These are phyloP conservation scores for Solioccasus polychromus DNA, from an alignment of 768 basidiomycete species.

Conservation along the genomic window DNA sequence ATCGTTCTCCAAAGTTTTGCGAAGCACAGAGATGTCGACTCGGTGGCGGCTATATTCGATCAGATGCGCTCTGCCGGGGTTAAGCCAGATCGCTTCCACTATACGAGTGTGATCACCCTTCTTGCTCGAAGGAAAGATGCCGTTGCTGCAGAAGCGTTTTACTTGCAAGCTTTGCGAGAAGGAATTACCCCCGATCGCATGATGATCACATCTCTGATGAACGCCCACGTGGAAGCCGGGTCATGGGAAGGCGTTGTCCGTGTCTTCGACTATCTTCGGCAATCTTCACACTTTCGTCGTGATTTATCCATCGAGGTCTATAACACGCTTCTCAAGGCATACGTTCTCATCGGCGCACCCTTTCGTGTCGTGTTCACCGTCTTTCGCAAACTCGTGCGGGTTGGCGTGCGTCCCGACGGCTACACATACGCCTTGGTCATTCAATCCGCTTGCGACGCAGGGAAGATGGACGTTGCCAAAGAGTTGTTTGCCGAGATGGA, in stretches of 20 bases:
- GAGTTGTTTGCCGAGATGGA: slow-evolving; percentile 73
- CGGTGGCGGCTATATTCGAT: slow-evolving; percentile 47
- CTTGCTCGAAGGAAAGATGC: slow-evolving; percentile 63
- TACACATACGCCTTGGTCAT: slow-evolving; percentile 73
- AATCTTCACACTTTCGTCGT: slow-evolving; percentile 33
- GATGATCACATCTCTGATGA: slow-evolving; percentile 74
- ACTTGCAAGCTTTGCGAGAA: slow-evolving; percentile 58
- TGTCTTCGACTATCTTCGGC: slow-evolving; percentile 60
- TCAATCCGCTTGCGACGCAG: slow-evolving; percentile 77
- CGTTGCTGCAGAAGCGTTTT: slow-evolving; percentile 62
- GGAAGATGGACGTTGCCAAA: slow-evolving; percentile 58
- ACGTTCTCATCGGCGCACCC: slow-evolving; percentile 77
- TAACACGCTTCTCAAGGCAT: slow-evolving; percentile 81
- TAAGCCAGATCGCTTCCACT: slow-evolving; percentile 49
- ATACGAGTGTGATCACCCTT: slow-evolving; percentile 65
- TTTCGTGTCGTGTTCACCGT: slow-evolving; percentile 58
- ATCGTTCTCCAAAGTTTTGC: slow-evolving; percentile 60
- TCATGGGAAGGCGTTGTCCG: slow-evolving; percentile 75
- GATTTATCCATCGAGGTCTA: slow-evolving; percentile 58
- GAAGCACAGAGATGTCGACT: slow-evolving; percentile 49
- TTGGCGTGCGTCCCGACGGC: slow-evolving; percentile 53
- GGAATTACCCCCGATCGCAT: slow-evolving; percentile 59
- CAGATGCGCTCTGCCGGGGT: slow-evolving; percentile 58
- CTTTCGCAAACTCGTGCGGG: slow-evolving; percentile 53
- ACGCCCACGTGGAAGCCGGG: slow-evolving; percentile 77